phyloP scores from a whole-genome alignment of 345 rosid species.

The Hibiscus syriacus region DNA sequence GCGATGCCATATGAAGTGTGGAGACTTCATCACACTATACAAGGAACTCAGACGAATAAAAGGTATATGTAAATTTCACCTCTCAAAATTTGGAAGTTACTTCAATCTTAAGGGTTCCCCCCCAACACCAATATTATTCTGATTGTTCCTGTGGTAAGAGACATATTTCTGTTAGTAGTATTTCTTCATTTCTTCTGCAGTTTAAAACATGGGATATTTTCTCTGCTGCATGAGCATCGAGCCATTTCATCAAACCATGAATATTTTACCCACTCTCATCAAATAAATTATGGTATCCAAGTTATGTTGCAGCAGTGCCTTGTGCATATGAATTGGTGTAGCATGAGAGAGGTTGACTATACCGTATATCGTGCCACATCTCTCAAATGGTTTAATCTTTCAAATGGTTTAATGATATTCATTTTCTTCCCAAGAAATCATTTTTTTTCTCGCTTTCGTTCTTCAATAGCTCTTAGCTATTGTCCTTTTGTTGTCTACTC shows the following conservation, averaged over 20 bases:
- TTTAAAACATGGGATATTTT: neutral
- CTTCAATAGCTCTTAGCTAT: neutral
- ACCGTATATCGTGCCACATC: neutral
- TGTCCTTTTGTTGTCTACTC: neutral
- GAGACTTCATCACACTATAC: no score
- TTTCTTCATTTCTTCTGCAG: no score
- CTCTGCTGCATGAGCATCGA: neutral
- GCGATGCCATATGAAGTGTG: no score
- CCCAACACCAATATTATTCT: no score
- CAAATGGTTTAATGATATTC: neutral
- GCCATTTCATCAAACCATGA: neutral
- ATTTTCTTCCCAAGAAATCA: neutral
- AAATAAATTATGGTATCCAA: neutral
- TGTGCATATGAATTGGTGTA: neutral
- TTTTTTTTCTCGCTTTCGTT: neutral
- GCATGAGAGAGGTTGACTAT: neutral
- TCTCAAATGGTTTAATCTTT: no score
- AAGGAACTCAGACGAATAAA: no score
- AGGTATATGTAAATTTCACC: constrained; percentile 6
- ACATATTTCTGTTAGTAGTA: neutral
- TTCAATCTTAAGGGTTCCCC: neutral
- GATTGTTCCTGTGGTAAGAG: neutral
- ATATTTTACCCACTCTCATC: no score
- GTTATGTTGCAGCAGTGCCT: neutral
- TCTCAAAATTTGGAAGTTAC: neutral